A percentile compares a stretch with the other conserved stretches of the same genome.
phyloP scores from a whole-genome alignment of 2,329 filamentous ascomycete genomes.

The Diaporthe batatas region DNA sequence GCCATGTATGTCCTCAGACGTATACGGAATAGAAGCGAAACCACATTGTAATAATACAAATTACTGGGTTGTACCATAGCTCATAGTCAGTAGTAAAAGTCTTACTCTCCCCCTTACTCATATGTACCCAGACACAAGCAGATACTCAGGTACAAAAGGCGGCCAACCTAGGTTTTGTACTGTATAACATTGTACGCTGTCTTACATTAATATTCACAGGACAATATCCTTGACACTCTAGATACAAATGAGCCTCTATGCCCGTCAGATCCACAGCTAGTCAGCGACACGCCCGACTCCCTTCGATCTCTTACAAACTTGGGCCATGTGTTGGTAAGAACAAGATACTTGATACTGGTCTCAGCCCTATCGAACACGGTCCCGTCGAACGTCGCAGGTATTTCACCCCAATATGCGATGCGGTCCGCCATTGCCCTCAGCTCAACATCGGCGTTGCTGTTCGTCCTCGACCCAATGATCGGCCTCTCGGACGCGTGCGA shows the following conservation, averaged over 20 bases:
- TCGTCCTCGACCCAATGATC: slow-evolving; percentile 35
- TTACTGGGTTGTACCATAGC: no score
- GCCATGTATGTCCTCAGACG: no score
- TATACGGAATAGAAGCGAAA: no score
- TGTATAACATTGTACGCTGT: not conserved
- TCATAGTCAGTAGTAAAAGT: no score
- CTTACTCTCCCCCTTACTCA: no score
- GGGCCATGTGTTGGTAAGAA: slow-evolving; percentile 77
- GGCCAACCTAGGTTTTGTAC: no score
- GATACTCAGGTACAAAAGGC: no score
- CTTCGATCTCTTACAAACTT: slow-evolving; percentile 59
- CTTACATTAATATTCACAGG: slow-evolving; percentile 23
- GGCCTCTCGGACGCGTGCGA: slow-evolving; percentile 12
- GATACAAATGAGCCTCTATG: not conserved
- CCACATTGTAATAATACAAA: no score
- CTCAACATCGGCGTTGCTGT: slow-evolving; percentile 32
- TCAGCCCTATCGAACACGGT: slow-evolving; percentile 71
- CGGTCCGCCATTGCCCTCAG: slow-evolving; percentile 12
- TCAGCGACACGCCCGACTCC: slow-evolving; percentile 17
- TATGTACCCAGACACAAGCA: no score
- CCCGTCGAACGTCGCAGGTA: slow-evolving; percentile 62
- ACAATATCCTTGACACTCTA: slow-evolving; percentile 21
- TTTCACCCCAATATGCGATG: slow-evolving; percentile 54
- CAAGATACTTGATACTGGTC: slow-evolving; percentile 74
- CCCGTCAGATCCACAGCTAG: not conserved